A percentile compares a stretch with the other conserved stretches of the same genome.
Evolutionary conservation across 2,329 filamentous ascomycete species (phyloP).

Genomic region (Phialophora macrospora): DNA sequence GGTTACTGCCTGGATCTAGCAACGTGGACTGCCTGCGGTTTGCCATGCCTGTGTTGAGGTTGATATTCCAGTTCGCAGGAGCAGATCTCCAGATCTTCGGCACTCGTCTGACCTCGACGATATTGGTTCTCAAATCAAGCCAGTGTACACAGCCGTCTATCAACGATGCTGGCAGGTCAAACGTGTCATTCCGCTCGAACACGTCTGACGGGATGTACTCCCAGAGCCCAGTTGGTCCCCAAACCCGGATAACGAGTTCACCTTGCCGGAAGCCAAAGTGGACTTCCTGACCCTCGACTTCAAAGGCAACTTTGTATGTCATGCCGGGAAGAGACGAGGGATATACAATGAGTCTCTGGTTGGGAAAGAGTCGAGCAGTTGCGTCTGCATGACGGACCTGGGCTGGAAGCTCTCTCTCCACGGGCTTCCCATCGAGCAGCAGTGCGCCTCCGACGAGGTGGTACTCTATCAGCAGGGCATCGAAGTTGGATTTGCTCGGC

Average conservation of each 20-base stretch:
- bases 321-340: slow-evolving; percentile 61
- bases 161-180: slow-evolving; percentile 59
- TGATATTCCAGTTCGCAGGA: slow-evolving; percentile 49
- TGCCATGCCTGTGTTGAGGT: slow-evolving; percentile 42
- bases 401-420: slow-evolving; percentile 58
- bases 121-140: slow-evolving; percentile 56
- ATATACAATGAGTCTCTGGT: slow-evolving; percentile 57
- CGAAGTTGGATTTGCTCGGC: slow-evolving; percentile 21
- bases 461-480: slow-evolving; percentile 48
- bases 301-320: slow-evolving; percentile 54
- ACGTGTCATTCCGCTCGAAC: slow-evolving; percentile 39
- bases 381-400: slow-evolving; percentile 53
- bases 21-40: slow-evolving; percentile 44
- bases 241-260: slow-evolving; percentile 53
- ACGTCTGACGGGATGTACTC: slow-evolving; percentile 45
- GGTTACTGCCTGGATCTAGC: slow-evolving; percentile 55
- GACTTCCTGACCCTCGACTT: slow-evolving; percentile 51
- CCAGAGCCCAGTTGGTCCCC: slow-evolving; percentile 36
- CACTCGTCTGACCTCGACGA: slow-evolving; percentile 59
- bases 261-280: slow-evolving; percentile 59
- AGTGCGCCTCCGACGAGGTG: slow-evolving; percentile 56
- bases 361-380: slow-evolving; percentile 60
- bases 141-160: slow-evolving; percentile 63
- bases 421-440: slow-evolving; percentile 54
- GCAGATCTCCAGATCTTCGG: slow-evolving; percentile 50